Evolutionary conservation across 768 basidiomycete species (phyloP).

Genomic region (Calocybe cyanea): DNA sequence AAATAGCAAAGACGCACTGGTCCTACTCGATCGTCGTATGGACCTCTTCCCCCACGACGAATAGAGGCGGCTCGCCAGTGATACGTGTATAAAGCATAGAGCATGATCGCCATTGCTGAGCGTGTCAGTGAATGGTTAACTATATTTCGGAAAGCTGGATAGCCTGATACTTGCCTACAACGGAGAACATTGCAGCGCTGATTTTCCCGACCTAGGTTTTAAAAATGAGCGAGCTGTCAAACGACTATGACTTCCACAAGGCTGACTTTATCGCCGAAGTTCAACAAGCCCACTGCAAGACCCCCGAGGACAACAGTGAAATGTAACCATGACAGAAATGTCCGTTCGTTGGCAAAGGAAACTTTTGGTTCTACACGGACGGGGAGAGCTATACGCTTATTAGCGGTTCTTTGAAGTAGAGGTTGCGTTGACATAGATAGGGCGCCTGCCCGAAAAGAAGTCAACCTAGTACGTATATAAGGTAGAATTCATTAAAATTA

Average conservation of each 20-base stretch:
- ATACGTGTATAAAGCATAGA: slow-evolving; percentile 92
- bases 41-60: slow-evolving; percentile 84
- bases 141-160: slow-evolving; percentile 6
- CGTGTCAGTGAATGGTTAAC: slow-evolving; percentile 6
- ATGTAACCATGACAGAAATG: slow-evolving; percentile 98
- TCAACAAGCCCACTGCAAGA: slow-evolving; percentile 90
- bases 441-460: slow-evolving; percentile 5
- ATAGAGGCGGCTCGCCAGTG: slow-evolving; percentile 97
- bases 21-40: slow-evolving; percentile 94
- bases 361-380: slow-evolving; percentile 94
- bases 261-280: slow-evolving; percentile 93
- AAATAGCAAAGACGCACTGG: slow-evolving; percentile 59
- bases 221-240: slow-evolving; percentile 1
- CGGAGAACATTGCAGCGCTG: slow-evolving; percentile 93
- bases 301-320: slow-evolving; percentile 98
- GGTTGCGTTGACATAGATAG: slow-evolving; percentile 92
- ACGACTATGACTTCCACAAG: slow-evolving; percentile 1
- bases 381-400: slow-evolving; percentile 95
- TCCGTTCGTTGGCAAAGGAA: slow-evolving; percentile 91
- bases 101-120: slow-evolving; percentile 95
- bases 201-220: slow-evolving; percentile 82
- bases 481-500: background rate
- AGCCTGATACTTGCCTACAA: slow-evolving; percentile 58
- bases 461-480: no score
- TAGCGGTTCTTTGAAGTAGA: slow-evolving; percentile 89